Evolutionary conservation across 2,329 filamentous ascomycete species (phyloP), one percentile per base, ranked within the genome.

Genomic region (Allantophomopsis lycopodina): DNA sequence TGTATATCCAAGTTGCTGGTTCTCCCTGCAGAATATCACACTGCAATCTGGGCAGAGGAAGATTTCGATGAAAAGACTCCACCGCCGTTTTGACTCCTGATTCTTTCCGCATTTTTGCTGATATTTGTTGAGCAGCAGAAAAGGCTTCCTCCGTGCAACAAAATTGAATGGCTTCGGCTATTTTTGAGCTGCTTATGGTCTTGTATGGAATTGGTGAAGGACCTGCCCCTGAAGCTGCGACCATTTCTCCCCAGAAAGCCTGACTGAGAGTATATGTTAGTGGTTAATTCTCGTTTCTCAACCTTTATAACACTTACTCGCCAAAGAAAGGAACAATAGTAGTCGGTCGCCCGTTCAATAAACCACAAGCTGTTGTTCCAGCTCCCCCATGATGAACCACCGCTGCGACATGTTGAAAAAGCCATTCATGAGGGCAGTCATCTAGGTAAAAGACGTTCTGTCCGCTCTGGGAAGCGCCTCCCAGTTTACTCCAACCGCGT

Each of bases 191-290:
- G 0, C 71, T 83, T 23, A 87, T 58, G n/a, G 72, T 61, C 47
- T 79, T 79, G 54, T 79, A 71, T 0, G 76, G 75, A 35, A 85
- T 73, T 0, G 82, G 80, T 1, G 66, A 59, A 0, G 81, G 81
- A 0, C 83, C 82, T 5, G 81, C 83, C 2, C 80, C 78, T 2
- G 81, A 79, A 38, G 64, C 69, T 0, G 76, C 68, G 30, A 86
- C 73, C 69, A 86, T 85, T 6, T 74, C 66, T 7, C 82, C 82
- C 83, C 83, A 87, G 52, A 87, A 88, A 0, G 78, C 77, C 57
- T 87, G 83, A 47, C 45, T 48, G 15, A 11, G 11, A 35, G 14
- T 15, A n/a, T n/a, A n/a, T n/a, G n/a, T n/a, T n/a, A n/a, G 36
- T 32, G 41, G 35, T 21, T 23, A n/a, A 15, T 35, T 12, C 7